A percentile compares a stretch with the other conserved stretches of the same genome.
Conservation (phyloP, 257 asterid species). For the Cinchona pubescens region DNA sequence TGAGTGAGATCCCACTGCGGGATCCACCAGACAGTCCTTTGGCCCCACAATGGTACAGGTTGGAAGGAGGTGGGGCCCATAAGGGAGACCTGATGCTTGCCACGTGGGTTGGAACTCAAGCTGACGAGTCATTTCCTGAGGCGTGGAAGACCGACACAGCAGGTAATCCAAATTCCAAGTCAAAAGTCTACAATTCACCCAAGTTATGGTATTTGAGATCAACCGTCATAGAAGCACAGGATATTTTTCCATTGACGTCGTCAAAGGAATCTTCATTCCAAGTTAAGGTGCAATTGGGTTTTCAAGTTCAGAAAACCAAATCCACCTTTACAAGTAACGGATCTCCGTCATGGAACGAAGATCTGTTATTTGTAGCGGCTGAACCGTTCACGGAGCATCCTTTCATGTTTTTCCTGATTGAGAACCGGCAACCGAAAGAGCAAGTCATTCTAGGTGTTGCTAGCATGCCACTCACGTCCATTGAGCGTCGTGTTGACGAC, state of each 20-base stretch:
- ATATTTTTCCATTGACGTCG: conserved; percentile 38
- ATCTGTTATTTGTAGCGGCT: conserved; percentile 65
- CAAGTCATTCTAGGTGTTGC: conserved; percentile 52
- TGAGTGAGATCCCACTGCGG: conserved; percentile 70
- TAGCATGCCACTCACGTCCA: conserved; percentile 50
- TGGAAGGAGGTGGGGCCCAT: conserved; percentile 89
- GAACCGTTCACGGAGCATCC: conserved; percentile 69
- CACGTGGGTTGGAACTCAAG: conserved; percentile 90
- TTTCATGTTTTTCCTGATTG: conserved; percentile 44
- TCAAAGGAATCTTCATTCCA: conserved; percentile 46
- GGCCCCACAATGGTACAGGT: conserved; percentile 93
- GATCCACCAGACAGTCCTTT: conserved; percentile 89
- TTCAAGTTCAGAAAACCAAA: conserved; percentile 69
- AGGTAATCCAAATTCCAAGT: conserved; percentile 47
- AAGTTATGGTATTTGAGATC: conserved; percentile 81
- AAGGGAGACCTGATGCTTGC: conserved; percentile 88
- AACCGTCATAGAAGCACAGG: conserved; percentile 71
- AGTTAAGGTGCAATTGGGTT: conserved; percentile 62
- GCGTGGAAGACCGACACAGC: conserved; percentile 86
- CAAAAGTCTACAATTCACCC: conserved; percentile 85
- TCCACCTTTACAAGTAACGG: conserved; percentile 38
- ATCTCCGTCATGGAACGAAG: conserved; percentile 79
- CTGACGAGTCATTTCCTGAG: conserved; percentile 83
- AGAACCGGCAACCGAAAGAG: conserved; percentile 48
- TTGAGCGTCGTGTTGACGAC: conserved; percentile 80